Conservation (phyloP, 495 filamentous ascomycete species). For the Xanthoparmelia taractica region DNA sequence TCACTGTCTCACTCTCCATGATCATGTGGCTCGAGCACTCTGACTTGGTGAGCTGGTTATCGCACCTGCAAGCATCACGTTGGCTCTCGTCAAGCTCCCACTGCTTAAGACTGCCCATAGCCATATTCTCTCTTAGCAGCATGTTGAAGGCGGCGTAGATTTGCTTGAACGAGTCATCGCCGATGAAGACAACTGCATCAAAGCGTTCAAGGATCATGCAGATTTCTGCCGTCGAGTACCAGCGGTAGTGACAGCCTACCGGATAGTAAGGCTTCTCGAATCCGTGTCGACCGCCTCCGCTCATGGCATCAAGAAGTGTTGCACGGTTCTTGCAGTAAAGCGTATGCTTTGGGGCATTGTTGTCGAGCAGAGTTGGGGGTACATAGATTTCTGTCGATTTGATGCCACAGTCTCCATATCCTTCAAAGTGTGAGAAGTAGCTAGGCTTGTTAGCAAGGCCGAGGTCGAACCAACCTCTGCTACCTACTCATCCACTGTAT, state of each 20-base stretch:
- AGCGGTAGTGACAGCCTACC: slow-evolving; percentile 40
- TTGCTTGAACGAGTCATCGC: slow-evolving; percentile 38
- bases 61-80: slow-evolving; percentile 34
- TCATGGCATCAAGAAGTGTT: slow-evolving; percentile 39
- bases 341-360: slow-evolving; percentile 20
- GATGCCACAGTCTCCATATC: slow-evolving; percentile 41
- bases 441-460: slow-evolving; percentile 27
- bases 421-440: slow-evolving; percentile 38
- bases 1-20: slow-evolving; percentile 31
- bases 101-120: slow-evolving; percentile 36
- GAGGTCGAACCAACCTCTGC: neutral
- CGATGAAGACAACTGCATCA: slow-evolving; percentile 40
- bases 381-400: slow-evolving; percentile 37
- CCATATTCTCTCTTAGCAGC: slow-evolving; percentile 40
- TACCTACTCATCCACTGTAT: slow-evolving; percentile 23
- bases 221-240: slow-evolving; percentile 40
- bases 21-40: slow-evolving; percentile 34
- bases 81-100: slow-evolving; percentile 35
- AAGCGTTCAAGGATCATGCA: slow-evolving; percentile 46
- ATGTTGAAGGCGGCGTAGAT: slow-evolving; percentile 45
- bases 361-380: slow-evolving; percentile 25
- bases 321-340: slow-evolving; percentile 36
- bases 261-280: slow-evolving; percentile 38
- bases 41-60: slow-evolving; percentile 36
- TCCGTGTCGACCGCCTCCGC: slow-evolving; percentile 40